Percentiles rank a stretch among this genome's conserved stretches.
Conservation (phyloP, 2,329 filamentous ascomycete species). For the Apiospora saccharicola region DNA sequence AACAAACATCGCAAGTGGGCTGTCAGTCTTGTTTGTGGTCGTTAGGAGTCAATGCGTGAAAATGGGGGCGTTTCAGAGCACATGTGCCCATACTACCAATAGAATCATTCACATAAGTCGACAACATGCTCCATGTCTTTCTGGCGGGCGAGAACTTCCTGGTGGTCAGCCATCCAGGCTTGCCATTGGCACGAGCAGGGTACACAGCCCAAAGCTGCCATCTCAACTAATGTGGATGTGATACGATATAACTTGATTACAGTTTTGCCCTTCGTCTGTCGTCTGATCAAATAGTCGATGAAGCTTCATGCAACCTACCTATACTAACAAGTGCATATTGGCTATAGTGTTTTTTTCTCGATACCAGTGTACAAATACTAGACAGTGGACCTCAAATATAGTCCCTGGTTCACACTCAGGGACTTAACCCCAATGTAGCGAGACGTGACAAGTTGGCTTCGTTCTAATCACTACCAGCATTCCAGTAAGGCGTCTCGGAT, state of each 20-base stretch:
- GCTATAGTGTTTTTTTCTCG: not conserved
- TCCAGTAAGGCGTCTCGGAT: not conserved
- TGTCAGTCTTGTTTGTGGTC: not conserved
- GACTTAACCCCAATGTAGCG: not conserved
- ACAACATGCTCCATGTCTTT: not conserved
- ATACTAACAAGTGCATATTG: not conserved
- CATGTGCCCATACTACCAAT: not conserved
- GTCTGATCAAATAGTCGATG: not conserved
- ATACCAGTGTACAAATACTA: not conserved
- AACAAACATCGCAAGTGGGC: slow-evolving; percentile 3
- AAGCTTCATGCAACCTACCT: no score
- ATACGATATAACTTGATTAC: not conserved
- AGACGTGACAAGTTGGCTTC: not conserved
- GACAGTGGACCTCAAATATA: not conserved
- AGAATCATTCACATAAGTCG: not conserved
- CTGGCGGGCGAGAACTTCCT: not conserved
- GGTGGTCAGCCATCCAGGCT: not conserved
- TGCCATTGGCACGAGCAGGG: not conserved
- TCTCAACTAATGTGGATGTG: slow-evolving; percentile 3
- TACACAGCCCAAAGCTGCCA: not conserved
- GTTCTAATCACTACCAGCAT: not conserved
- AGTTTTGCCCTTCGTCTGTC: not conserved
- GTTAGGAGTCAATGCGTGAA: not conserved
- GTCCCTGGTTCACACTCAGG: not conserved
- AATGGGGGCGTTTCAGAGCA: slow-evolving; percentile 7